Conservation (phyloP, 495 filamentous ascomycete species). For the Aspergillus saccharolyticus region DNA sequence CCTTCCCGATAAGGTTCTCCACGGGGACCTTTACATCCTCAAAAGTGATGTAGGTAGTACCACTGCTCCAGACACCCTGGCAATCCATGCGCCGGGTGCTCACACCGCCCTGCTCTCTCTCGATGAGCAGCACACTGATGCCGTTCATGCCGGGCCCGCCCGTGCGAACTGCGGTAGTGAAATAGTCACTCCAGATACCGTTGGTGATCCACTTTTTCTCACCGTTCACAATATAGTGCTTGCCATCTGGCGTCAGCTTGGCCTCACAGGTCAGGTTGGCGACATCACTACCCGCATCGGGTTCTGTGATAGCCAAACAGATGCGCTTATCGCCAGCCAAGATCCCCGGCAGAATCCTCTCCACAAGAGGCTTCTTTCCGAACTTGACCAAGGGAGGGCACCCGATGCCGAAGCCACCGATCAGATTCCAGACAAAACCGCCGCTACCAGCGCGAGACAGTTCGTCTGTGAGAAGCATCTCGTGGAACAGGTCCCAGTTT, state of each 20-base stretch:
- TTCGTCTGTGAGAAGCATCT: constrained; percentile 92
- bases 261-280: constrained; percentile 94
- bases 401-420: constrained; percentile 93
- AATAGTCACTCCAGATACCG: constrained; percentile 93
- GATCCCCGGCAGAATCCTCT: constrained; percentile 78
- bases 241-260: constrained; percentile 86
- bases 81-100: constrained; percentile 95
- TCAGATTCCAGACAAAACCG: constrained; percentile 96
- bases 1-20: constrained; percentile 94
- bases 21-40: constrained; percentile 98
- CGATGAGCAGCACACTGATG: constrained; percentile 82
- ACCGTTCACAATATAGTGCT: constrained; percentile 98
- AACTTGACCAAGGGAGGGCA: constrained; percentile 88
- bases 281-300: constrained; percentile 80
- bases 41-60: constrained; percentile 95
- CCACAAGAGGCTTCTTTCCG: constrained; percentile 82
- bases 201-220: constrained; percentile 99
- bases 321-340: constrained; percentile 92
- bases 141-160: constrained; percentile 84
- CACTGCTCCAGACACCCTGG: constrained; percentile 91
- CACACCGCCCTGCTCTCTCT: constrained; percentile 73
- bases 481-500: constrained; percentile 97
- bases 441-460: constrained; percentile 81
- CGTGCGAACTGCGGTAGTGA: constrained; percentile 93
- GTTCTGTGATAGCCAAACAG: constrained; percentile 81